A percentile compares a stretch with the other conserved stretches of the same genome.
Conservation (phyloP, 441 rosid species). For the Mallotus repandus region DNA sequence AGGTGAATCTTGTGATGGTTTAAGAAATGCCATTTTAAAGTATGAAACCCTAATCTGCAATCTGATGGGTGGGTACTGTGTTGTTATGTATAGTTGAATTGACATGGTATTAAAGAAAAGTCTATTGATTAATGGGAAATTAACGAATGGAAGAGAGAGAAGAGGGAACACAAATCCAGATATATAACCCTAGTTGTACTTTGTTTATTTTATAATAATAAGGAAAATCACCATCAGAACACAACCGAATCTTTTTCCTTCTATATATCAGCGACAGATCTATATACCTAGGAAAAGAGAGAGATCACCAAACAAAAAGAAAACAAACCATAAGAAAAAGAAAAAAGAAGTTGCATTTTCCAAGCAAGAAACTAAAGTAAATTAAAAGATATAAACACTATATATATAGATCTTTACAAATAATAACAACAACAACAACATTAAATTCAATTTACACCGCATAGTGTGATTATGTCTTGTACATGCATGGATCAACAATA, state of each 20-base stretch:
- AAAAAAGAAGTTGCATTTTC: background rate
- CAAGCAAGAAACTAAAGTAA: background rate
- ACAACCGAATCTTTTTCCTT: background rate
- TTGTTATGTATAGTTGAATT: conserved; percentile 17
- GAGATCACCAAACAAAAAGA: background rate
- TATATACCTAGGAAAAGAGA: background rate
- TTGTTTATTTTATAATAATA: conserved; percentile 37
- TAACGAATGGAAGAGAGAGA: conserved; percentile 23
- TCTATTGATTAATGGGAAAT: conserved; percentile 19
- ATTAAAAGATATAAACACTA: no score
- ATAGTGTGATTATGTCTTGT: no score
- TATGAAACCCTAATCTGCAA: conserved; percentile 5
- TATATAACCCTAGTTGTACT: background rate
- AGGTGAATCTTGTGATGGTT: conserved; percentile 6
- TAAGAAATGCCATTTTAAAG: background rate
- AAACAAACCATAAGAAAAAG: background rate
- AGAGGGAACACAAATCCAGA: conserved; percentile 24
- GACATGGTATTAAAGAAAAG: conserved; percentile 39
- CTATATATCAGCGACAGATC: background rate
- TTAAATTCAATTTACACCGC: no score
- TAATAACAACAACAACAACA: no score
- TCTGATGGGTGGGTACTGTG: background rate
- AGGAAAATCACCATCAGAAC: conserved; percentile 19
- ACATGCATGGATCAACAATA: no score
- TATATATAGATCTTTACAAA: no score